phyloP scores from a whole-genome alignment of 2,329 filamentous ascomycete species.

The Phoma sp. region DNA sequence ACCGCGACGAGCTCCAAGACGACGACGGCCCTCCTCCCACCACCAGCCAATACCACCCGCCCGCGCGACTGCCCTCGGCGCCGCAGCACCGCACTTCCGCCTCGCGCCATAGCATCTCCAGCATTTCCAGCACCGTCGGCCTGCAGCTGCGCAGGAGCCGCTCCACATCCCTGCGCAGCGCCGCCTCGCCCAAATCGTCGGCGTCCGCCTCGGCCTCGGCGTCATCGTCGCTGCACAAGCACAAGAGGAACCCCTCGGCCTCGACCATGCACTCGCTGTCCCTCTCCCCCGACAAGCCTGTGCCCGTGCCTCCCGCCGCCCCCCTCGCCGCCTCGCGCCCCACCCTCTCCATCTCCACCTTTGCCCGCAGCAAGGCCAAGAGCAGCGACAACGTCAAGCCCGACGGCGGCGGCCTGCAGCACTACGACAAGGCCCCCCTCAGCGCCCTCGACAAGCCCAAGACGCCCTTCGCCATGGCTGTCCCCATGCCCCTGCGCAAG shows the following conservation, averaged over 20 bases:
- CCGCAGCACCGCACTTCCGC: conserved; percentile 36
- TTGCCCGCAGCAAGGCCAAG: conserved; percentile 46
- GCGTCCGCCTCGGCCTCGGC: too few species aligned
- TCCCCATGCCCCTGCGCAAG: conserved; percentile 35
- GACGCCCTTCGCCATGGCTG: conserved; percentile 42
- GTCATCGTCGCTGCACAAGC: too few species aligned
- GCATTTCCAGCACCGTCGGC: conserved; percentile 47
- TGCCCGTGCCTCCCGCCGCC: conserved; percentile 26
- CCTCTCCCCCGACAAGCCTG: conserved; percentile 43
- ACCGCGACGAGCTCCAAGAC: too few species aligned
- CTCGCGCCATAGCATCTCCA: conserved; percentile 44
- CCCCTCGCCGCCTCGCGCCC: conserved; percentile 34
- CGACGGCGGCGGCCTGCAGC: conserved; percentile 18
- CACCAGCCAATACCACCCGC: conserved; percentile 29
- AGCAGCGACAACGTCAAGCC: conserved; percentile 43
- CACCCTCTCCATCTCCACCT: conserved; percentile 49
- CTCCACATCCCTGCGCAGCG: conserved; percentile 51
- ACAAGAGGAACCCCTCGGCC: conserved; percentile 43
- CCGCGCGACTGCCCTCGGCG: conserved; percentile 10
- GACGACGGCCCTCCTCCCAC: conserved; percentile 1
- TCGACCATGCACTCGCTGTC: conserved; percentile 41
- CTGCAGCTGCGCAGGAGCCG: conserved; percentile 48
- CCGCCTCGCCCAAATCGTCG: conserved; percentile 34
- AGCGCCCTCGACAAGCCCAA: conserved; percentile 45
- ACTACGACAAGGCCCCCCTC: conserved; percentile 41